A percentile compares a stretch with the other conserved stretches of the same genome.
Evolutionary conservation across 2,329 filamentous ascomycete genomes (phyloP).

Genomic region (Fusarium robinianum): DNA sequence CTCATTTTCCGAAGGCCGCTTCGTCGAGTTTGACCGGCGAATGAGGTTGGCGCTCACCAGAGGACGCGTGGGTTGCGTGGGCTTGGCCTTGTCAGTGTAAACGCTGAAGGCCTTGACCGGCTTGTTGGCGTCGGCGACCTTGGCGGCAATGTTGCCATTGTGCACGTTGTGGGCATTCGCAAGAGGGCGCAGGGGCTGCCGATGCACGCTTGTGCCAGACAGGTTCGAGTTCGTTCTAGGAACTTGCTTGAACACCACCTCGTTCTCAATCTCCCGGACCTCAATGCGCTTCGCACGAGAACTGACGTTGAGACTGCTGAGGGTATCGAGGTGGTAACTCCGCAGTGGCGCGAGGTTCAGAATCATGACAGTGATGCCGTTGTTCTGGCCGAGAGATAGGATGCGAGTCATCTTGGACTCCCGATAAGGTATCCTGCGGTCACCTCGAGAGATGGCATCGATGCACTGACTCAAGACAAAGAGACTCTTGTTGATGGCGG

Average conservation of each 20-base stretch:
- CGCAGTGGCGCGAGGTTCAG: conserved; percentile 90
- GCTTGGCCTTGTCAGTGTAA: conserved; percentile 73
- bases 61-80: conserved; percentile 42
- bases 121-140: conserved; percentile 61
- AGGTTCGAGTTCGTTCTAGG: conserved; percentile 57
- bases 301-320: conserved; percentile 93
- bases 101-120: conserved; percentile 85
- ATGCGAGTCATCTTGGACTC: conserved; percentile 99
- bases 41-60: conserved; percentile 42
- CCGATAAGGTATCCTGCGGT: conserved; percentile 83
- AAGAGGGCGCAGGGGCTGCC: conserved; percentile 80
- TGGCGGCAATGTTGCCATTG: conserved; percentile 56
- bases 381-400: conserved; percentile 88
- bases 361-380: conserved; percentile 95
- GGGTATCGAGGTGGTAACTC: conserved; percentile 89
- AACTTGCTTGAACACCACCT: conserved; percentile 82
- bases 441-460: conserved; percentile 81
- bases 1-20: conserved; percentile 51
- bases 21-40: conserved; percentile 43
- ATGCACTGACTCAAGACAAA: conserved; percentile 96
- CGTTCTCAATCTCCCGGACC: conserved; percentile 92
- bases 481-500: conserved; percentile 95
- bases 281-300: conserved; percentile 96
- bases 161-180: conserved; percentile 76
- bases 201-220: conserved; percentile 49